Percentiles rank a stretch among this genome's conserved stretches.
Conservation (phyloP, 2,329 filamentous ascomycete species). For the Massarina eburnea region DNA sequence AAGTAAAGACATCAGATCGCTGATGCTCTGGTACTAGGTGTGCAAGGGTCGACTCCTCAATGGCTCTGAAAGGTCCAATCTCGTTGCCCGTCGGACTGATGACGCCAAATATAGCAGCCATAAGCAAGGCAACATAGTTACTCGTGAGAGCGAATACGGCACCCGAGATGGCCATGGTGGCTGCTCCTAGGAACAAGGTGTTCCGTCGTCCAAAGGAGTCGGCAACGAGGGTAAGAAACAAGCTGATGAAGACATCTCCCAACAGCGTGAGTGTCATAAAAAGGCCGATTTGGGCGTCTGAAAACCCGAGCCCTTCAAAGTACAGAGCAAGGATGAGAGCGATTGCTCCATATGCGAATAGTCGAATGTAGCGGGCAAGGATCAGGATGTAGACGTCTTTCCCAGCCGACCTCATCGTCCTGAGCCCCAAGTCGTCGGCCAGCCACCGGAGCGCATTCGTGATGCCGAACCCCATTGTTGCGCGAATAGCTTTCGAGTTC, state of each 20-base stretch:
- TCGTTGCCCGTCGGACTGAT: conserved; percentile 44
- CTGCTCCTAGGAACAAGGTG: conserved; percentile 36
- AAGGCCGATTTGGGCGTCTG: conserved; percentile 41
- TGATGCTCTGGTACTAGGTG: conserved; percentile 33
- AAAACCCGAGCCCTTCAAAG: conserved; percentile 37
- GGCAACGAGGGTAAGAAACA: conserved; percentile 42
- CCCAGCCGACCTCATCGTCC: conserved; percentile 27
- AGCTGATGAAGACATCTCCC: conserved; percentile 40
- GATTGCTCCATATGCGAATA: conserved; percentile 41
- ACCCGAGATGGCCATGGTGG: conserved; percentile 39
- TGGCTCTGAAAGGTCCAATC: conserved; percentile 45
- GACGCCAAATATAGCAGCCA: conserved; percentile 42
- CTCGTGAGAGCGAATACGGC: conserved; percentile 37
- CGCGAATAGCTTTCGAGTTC: background rate
- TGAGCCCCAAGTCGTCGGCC: conserved; percentile 30
- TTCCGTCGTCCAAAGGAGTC: conserved; percentile 38
- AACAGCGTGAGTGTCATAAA: conserved; percentile 46
- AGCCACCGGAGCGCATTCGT: conserved; percentile 21
- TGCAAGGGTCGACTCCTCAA: conserved; percentile 43
- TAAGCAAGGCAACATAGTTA: conserved; percentile 34
- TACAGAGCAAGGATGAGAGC: conserved; percentile 42
- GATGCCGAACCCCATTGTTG: conserved; percentile 15
- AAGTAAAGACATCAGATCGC: conserved; percentile 42
- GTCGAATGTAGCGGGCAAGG: conserved; percentile 38
- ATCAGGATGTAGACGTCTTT: conserved; percentile 40